phyloP scores from a whole-genome alignment of 257 asterid genomes.

The Oldenlandia corymbosa region DNA sequence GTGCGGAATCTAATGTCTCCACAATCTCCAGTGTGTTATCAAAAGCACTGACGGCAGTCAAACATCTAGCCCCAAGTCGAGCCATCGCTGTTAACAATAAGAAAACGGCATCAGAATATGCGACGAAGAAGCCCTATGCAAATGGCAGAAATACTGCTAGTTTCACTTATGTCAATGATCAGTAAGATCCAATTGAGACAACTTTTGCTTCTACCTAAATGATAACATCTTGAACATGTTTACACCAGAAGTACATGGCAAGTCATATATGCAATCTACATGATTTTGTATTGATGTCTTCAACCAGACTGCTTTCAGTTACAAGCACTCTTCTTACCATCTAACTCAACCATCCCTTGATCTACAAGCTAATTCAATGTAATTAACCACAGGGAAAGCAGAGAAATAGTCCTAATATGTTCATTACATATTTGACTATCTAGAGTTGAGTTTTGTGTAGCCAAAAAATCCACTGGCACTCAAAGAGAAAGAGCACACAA shows the following conservation, averaged over 20 bases:
- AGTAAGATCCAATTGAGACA: background rate
- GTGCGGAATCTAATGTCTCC: constrained; percentile 83
- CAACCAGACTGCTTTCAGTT: no score
- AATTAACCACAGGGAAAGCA: no score
- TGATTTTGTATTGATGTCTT: no score
- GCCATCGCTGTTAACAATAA: constrained; percentile 60
- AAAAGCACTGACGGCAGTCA: constrained; percentile 85
- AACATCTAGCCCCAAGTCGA: constrained; percentile 84
- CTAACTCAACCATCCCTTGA: no score
- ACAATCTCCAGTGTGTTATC: constrained; percentile 83
- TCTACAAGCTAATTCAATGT: no score
- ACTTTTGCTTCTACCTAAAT: background rate
- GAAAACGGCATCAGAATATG: background rate
- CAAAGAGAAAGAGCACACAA: no score
- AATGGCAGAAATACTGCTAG: background rate
- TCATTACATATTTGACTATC: background rate
- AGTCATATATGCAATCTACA: background rate
- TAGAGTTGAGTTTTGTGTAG: no score
- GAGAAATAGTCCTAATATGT: no score
- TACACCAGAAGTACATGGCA: background rate
- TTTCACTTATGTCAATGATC: background rate
- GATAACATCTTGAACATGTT: no score
- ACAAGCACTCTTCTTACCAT: no score
- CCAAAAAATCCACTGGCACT: no score
- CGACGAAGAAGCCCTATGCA: background rate